phyloP scores from a whole-genome alignment of 73 alveolate species.

The Symbiodinium natans region DNA sequence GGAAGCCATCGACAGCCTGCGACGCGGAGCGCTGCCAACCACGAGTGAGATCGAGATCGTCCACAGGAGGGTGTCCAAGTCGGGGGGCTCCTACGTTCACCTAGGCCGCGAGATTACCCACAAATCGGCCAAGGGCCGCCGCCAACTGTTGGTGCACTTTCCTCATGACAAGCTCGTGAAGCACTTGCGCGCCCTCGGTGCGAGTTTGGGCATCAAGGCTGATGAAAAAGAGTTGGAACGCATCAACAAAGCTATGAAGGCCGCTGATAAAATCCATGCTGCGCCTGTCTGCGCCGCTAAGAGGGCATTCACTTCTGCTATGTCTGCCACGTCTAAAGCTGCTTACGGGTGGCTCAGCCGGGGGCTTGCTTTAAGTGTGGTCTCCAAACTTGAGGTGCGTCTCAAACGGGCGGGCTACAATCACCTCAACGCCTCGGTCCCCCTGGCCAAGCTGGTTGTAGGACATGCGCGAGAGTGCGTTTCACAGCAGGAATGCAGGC shows the following conservation, averaged over 20 bases:
- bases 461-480: neutral
- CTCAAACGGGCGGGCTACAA: neutral
- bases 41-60: no score
- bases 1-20: no score
- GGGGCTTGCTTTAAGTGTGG: neutral
- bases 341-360: neutral
- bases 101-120: no score
- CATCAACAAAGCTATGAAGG: neutral
- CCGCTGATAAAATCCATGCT: neutral
- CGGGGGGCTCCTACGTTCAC: no score
- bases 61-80: no score
- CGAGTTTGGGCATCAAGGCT: neutral
- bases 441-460: neutral
- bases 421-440: neutral
- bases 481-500: neutral
- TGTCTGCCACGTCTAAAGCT: neutral
- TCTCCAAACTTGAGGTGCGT: neutral
- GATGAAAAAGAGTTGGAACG: neutral
- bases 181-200: constrained; percentile 8
- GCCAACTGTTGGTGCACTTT: no score
- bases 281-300: neutral
- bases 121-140: neutral
- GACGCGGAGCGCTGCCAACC: no score
- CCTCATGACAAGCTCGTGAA: no score
- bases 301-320: neutral